Conservation (phyloP, 371 early-diverging fungal species). For the Conidiobolus coronatus region DNA sequence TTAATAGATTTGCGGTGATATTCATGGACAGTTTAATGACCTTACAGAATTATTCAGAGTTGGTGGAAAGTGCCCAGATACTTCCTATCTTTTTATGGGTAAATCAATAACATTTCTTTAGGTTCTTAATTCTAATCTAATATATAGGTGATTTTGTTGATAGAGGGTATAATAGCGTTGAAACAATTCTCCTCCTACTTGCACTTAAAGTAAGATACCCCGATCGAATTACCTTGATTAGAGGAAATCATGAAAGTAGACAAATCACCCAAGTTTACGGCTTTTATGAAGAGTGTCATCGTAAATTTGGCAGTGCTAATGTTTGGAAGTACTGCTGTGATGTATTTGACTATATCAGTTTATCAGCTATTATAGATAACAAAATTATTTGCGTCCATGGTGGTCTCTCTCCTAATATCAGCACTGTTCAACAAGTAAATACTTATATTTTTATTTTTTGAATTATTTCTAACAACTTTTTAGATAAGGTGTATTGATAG, state of each 20-base stretch:
- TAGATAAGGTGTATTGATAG: conserved; percentile 89
- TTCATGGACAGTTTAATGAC: conserved; percentile 99
- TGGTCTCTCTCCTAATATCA: conserved; percentile 84
- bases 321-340: conserved; percentile 98
- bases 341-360: conserved; percentile 88
- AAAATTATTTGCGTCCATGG: conserved; percentile 87
- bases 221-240: conserved; percentile 86
- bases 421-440: conserved; percentile 76
- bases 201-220: conserved; percentile 85
- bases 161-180: conserved; percentile 96
- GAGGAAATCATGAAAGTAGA: conserved; percentile 98
- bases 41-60: conserved; percentile 94
- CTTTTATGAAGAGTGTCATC: conserved; percentile 96
- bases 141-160: conserved; percentile 94
- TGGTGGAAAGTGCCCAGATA: conserved; percentile 94
- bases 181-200: conserved; percentile 93
- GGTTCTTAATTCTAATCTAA: not conserved
- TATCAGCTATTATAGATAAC: conserved; percentile 36
- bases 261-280: conserved; percentile 99
- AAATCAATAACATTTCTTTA: not conserved
- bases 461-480: not conserved
- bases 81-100: conserved; percentile 97
- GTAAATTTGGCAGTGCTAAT: conserved; percentile 90
- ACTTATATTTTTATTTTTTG: not conserved
- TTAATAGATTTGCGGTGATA: conserved; percentile 72